Evolutionary conservation across 2,329 filamentous ascomycete species (phyloP).

Genomic region (Chaetomiaceae sp.): DNA sequence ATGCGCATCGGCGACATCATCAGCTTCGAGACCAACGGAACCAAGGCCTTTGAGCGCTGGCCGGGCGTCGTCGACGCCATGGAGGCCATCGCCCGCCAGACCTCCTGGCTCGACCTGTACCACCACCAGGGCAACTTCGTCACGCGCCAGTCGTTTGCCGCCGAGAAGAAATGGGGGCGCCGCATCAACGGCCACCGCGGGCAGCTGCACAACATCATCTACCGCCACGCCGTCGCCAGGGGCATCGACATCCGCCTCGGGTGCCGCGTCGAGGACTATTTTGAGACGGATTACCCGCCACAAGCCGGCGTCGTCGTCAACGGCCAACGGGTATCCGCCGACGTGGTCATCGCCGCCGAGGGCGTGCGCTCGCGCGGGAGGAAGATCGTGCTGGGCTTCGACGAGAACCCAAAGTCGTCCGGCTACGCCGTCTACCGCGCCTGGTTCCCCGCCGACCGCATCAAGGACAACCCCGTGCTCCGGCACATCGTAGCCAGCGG

Average conservation of each 20-base stretch:
- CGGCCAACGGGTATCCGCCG: slow-evolving; percentile 36
- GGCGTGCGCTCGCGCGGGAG: slow-evolving; percentile 44
- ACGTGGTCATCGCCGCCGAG: slow-evolving; percentile 44
- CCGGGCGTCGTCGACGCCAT: slow-evolving; percentile 47
- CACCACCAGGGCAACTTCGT: slow-evolving; percentile 46
- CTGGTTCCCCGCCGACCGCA: slow-evolving; percentile 41
- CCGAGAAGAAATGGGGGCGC: slow-evolving; percentile 37
- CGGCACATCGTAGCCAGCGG: slow-evolving; percentile 44
- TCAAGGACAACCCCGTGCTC: slow-evolving; percentile 42
- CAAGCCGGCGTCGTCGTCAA: slow-evolving; percentile 41
- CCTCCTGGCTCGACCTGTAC: slow-evolving; percentile 40
- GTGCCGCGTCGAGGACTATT: slow-evolving; percentile 43
- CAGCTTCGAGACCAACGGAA: slow-evolving; percentile 52
- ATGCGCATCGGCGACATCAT: slow-evolving; percentile 50
- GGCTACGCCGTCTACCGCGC: slow-evolving; percentile 44
- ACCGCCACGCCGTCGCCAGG: slow-evolving; percentile 45
- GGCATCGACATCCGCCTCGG: slow-evolving; percentile 47
- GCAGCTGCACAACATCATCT: slow-evolving; percentile 49
- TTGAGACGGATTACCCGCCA: slow-evolving; percentile 36
- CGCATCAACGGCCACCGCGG: slow-evolving; percentile 53
- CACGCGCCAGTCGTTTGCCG: slow-evolving; percentile 40
- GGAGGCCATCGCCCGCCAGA: slow-evolving; percentile 45
- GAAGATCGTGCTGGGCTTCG: slow-evolving; percentile 42
- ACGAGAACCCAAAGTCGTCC: slow-evolving; percentile 39
- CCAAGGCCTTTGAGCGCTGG: slow-evolving; percentile 54